Conservation (phyloP, 2,329 filamentous ascomycete genomes). For the Hymenoscyphus occultus region DNA sequence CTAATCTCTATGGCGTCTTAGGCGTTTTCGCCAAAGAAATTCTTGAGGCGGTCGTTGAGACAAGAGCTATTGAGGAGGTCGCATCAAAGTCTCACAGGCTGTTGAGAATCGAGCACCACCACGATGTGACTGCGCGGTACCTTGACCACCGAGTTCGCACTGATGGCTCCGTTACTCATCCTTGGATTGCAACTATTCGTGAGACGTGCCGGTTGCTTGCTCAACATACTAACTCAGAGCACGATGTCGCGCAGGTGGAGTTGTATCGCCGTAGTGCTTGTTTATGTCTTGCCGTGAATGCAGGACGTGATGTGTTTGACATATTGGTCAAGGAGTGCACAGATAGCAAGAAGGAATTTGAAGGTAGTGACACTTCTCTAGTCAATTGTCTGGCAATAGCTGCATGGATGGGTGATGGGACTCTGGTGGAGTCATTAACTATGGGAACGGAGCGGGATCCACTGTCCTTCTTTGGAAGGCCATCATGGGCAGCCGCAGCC, state of each 20-base stretch:
- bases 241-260: background rate
- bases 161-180: conserved; percentile 2
- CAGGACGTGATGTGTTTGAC: background rate
- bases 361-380: background rate
- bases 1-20: background rate
- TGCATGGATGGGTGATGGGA: conserved; percentile 5
- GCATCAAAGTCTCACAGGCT: background rate
- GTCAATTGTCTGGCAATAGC: background rate
- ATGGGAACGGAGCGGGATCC: background rate
- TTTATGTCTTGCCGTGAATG: background rate
- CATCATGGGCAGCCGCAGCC: conserved; percentile 5
- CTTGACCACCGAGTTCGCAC: conserved; percentile 6
- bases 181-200: background rate
- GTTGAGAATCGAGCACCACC: background rate
- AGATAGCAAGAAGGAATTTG: background rate
- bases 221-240: background rate
- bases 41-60: background rate
- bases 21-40: conserved; percentile 1
- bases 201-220: background rate
- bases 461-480: conserved; percentile 2
- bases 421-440: background rate
- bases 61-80: background rate
- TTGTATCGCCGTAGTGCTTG: background rate
- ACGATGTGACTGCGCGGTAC: conserved; percentile 5
- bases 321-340: background rate